Percentiles rank a stretch among this genome's conserved stretches.
Conservation (phyloP, 2,329 filamentous ascomycete species). For the Scytalidium lignicola region DNA sequence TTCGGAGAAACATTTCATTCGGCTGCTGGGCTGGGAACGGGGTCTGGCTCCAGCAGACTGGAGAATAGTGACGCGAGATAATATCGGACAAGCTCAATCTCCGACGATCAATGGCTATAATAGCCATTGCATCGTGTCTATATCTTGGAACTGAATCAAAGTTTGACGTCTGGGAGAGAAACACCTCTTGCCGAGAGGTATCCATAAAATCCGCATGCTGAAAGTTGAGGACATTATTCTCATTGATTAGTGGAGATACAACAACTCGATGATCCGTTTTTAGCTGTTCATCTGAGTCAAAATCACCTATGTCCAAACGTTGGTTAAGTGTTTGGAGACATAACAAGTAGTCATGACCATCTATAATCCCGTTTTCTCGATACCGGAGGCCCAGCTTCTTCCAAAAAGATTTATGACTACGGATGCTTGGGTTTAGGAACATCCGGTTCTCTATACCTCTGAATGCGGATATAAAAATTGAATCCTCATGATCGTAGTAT, state of each 20-base stretch:
- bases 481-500: constrained; percentile 20
- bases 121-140: constrained; percentile 9
- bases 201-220: too few species aligned
- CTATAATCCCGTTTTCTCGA: constrained; percentile 3
- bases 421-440: constrained; percentile 19
- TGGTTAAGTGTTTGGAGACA: constrained; percentile 13
- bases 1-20: constrained; percentile 7
- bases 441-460: constrained; percentile 7
- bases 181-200: constrained; percentile 10
- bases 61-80: constrained; percentile 9
- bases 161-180: constrained; percentile 8
- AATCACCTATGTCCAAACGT: constrained; percentile 3
- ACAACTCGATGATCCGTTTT: constrained; percentile 8
- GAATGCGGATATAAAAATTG: constrained; percentile 24
- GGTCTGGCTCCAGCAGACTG: constrained; percentile 21
- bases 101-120: constrained; percentile 4
- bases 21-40: constrained; percentile 14
- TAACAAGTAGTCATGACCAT: constrained; percentile 13
- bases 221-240: too few species aligned
- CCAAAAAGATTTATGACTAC: constrained; percentile 13
- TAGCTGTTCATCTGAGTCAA: constrained; percentile 4
- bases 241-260: constrained; percentile 8
- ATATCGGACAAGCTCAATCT: constrained; percentile 14
- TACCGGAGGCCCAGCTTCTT: constrained; percentile 14
- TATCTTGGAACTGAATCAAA: constrained; percentile 11